These are phyloP conservation scores for Populus simonii DNA, from an alignment of 345 rosid genomes.

Conservation along the genomic window DNA sequence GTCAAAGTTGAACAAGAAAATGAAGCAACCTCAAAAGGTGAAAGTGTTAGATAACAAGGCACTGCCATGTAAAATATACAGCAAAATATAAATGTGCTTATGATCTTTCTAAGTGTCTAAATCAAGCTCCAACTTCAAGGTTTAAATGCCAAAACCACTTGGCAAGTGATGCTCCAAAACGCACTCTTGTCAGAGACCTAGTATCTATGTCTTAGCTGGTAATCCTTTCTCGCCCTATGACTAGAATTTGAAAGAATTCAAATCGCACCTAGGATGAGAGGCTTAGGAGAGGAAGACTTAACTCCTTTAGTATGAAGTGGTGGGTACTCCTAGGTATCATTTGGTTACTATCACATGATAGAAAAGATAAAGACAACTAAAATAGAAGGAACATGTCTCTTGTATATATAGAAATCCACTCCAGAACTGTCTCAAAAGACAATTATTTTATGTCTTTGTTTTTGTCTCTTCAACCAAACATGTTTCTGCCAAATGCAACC, in stretches of 20 bases:
- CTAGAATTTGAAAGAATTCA: background rate
- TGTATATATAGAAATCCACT: no score
- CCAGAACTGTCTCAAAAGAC: no score
- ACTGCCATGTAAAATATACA: background rate
- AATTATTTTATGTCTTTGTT: no score
- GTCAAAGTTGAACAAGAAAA: background rate
- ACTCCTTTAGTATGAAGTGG: no score
- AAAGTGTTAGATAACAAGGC: background rate
- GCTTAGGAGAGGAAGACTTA: background rate
- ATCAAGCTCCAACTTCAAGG: background rate
- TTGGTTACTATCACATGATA: no score
- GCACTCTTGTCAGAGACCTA: background rate
- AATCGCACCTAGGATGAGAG: background rate
- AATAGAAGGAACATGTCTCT: no score
- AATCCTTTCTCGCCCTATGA: no score
- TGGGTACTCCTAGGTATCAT: no score
- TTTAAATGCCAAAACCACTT: background rate
- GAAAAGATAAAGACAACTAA: no score
- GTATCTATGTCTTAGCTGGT: background rate
- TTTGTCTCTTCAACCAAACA: no score
- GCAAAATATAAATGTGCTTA: background rate
- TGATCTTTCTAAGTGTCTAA: background rate
- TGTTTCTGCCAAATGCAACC: no score
- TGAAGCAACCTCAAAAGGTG: background rate
- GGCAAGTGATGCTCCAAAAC: background rate